Base-by-base conservation (phyloP, 352 stramenopile genomes). In the Globisporangium nagaii region DNA sequence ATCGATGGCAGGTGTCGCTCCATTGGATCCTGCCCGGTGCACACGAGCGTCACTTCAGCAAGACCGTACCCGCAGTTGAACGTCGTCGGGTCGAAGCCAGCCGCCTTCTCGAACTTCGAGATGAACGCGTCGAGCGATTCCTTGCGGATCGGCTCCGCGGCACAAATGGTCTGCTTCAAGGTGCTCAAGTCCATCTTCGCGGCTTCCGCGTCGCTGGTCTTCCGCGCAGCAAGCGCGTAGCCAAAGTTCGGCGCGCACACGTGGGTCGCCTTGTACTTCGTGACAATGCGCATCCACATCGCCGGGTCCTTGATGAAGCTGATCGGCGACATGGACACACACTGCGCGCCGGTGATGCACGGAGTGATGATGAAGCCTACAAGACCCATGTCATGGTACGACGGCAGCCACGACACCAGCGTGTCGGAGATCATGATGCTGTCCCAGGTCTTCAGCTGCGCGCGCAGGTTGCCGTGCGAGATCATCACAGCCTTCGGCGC, bases 251-350 rank as follows among this genome's bases (percentile, higher is more conserved):
- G 84, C 0, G 81, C 84, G 37, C 78, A 90, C 22, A 90, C 62
- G 48, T 92, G 81, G 25, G 81, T 90, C 19, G 75, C 81, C 63
- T 79, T 81, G 70, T 93, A 91, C 63, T 84, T 80, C 48, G 71
- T 75, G 10, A 70, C 75, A 11, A 71, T 79, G 19, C 79, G 77
- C 75, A 93, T 90, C 84, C 84, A 93, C 30, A 93, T 60, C 13
- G 71, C 65, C 1, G 84, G 84, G 65, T 93, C 79, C 57, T 91
- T 91, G 66, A 93, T 90, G 60, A 93, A 93, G 41, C 77, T 88
- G 48, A 90, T 84, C 10, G 84, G 84, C 52, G 84, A 93, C 78
- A 91, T 90, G 36, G 74, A 84, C 32, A 90, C 79, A 56, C 81
- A 90, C 40, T 71, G 71, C 15, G 75, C 77, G 25, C 60, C 73